Evolutionary conservation across 208 protist genomes (phyloP), one percentile per base, ranked within the genome.

Genomic region (Acanthamoeba culbertsoni): DNA sequence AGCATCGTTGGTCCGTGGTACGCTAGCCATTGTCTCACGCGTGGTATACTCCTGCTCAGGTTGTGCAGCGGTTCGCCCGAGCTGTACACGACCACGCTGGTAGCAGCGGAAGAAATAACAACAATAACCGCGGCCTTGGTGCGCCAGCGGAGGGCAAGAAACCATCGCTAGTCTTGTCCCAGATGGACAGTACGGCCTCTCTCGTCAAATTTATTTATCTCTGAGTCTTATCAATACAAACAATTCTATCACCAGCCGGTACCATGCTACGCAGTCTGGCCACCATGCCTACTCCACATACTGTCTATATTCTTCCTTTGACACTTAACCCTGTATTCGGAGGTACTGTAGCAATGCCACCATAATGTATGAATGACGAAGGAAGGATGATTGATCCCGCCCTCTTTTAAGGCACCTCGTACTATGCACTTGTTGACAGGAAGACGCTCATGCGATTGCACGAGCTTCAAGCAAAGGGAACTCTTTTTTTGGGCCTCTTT

Each of bases 401-500:
- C 68, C 12, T 37, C 5, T 26, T 2, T 55, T 14, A 20, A 89
- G 82, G 82, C 53, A 89, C 55, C 35, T 68, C 46, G 5, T 89
- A 68, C 82, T 68, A 59, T 45, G 82, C 82, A 12, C 31, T 89
- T n/a, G 82, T 89, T 12, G 82, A 89, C 53, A 8, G 82, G 35
- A 57, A 57, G 23, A 68, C 53, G 26, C 35, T 68, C 23, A n/a
- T 37, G 16, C 82, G 82, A 18, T 33, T 89, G 82, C 82, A 89
- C 20, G 53, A 89, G 1, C 46, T 89, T 5, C 46, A 68, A 20
- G 35, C 53, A 23, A 68, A 65, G 28, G 82, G 82, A 0, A 26
- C 59, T 33, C 82, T 68, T 31, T 89, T 89, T 40, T 23, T 89
- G 18, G 82, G 82, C 23, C 82, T 89, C 82, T 89, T 89, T 53